Percentiles rank a stretch among this genome's conserved stretches.
phyloP scores from a whole-genome alignment of 768 basidiomycete genomes.

The Trametopsis cervina region DNA sequence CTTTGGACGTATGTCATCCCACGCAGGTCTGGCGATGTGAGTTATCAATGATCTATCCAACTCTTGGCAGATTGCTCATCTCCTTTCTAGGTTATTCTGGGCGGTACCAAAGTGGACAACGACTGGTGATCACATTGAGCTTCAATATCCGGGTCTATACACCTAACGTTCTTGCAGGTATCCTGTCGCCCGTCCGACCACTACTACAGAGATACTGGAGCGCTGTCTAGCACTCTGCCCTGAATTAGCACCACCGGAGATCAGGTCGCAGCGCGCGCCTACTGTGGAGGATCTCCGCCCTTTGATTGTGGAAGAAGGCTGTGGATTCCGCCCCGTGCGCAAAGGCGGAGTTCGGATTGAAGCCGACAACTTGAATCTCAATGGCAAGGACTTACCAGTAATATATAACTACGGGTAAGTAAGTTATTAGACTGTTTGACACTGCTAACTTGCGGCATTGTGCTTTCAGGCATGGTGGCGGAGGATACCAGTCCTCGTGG shows the following conservation, averaged over 20 bases:
- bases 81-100: constrained; percentile 40
- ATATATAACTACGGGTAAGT: constrained; percentile 63
- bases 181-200: constrained; percentile 57
- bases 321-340: constrained; percentile 61
- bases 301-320: constrained; percentile 35
- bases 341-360: constrained; percentile 64
- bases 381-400: constrained; percentile 34
- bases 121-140: constrained; percentile 48
- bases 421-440: background rate
- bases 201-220: constrained; percentile 50
- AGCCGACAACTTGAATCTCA: constrained; percentile 32
- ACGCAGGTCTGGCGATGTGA: constrained; percentile 45
- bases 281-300: constrained; percentile 33
- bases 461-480: constrained; percentile 48
- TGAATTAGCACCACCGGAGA: constrained; percentile 24
- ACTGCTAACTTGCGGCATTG: background rate
- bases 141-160: background rate
- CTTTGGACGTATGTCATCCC: constrained; percentile 61
- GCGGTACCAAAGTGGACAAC: constrained; percentile 49
- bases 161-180: constrained; percentile 35
- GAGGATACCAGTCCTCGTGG: constrained; percentile 61
- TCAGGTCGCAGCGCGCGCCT: constrained; percentile 19
- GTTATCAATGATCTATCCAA: constrained; percentile 18
- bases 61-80: background rate
- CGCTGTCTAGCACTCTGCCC: constrained; percentile 30